phyloP scores from a whole-genome alignment of 2,329 filamentous ascomycete genomes.

The Fusarium multiceps region DNA sequence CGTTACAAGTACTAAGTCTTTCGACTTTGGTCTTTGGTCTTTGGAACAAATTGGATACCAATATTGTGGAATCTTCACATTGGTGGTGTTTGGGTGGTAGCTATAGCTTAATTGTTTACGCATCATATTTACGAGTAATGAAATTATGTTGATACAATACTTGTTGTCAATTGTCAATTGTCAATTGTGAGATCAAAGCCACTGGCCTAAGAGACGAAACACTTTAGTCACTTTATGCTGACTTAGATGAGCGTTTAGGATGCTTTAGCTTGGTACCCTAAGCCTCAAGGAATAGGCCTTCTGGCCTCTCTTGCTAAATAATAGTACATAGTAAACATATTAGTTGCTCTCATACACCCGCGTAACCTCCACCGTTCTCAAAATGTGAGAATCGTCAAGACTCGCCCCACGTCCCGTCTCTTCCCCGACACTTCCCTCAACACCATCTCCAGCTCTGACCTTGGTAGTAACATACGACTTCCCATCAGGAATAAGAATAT shows the following conservation, averaged over 20 bases:
- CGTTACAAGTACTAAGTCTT: slow-evolving; percentile 22
- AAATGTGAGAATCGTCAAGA: slow-evolving; percentile 19
- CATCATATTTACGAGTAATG: slow-evolving; percentile 10
- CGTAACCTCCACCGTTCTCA: slow-evolving; percentile 27
- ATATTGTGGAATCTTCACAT: neutral
- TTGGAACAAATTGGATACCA: neutral
- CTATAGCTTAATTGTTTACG: neutral
- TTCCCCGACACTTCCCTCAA: neutral
- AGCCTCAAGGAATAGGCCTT: no score
- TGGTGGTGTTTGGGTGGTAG: neutral
- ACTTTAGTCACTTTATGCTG: accelerated
- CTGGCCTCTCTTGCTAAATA: no score
- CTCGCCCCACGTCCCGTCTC: neutral
- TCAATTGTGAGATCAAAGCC: neutral
- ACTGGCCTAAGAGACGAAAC: no score
- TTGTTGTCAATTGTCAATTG: accelerated
- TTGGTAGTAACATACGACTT: slow-evolving; percentile 21
- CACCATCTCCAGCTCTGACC: neutral
- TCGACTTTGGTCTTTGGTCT: neutral
- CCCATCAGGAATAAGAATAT: slow-evolving; percentile 13
- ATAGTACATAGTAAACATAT: no score
- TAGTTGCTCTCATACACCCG: slow-evolving; percentile 15
- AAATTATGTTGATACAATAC: neutral
- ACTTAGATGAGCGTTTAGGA: neutral
- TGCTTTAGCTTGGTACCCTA: neutral